A percentile compares a stretch with the other conserved stretches of the same genome.
phyloP scores from a whole-genome alignment of 2,329 filamentous ascomycete species.

The Trichoderma sp. region DNA sequence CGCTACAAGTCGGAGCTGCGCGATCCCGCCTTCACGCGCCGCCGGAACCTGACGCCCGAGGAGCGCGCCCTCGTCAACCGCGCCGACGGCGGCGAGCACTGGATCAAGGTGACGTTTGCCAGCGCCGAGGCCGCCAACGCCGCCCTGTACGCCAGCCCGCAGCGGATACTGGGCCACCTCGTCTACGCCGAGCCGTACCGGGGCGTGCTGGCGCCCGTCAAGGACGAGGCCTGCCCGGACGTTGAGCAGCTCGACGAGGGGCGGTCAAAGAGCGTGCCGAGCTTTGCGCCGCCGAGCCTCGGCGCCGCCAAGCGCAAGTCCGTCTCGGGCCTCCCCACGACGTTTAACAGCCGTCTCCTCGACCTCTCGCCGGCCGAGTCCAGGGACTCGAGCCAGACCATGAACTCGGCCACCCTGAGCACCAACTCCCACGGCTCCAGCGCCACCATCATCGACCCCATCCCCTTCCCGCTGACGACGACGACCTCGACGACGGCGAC shows the following conservation, averaged over 20 bases:
- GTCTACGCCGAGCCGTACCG: slow-evolving; percentile 72
- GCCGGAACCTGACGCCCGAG: slow-evolving; percentile 65
- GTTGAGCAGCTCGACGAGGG: slow-evolving; percentile 45
- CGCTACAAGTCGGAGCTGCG: slow-evolving; percentile 75
- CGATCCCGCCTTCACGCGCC: slow-evolving; percentile 69
- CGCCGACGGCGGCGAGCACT: slow-evolving; percentile 83
- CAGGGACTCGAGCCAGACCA: slow-evolving; percentile 56
- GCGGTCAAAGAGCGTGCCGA: slow-evolving; percentile 45
- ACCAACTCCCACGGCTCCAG: slow-evolving; percentile 48
- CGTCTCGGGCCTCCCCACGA: slow-evolving; percentile 39
- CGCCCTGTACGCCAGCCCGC: slow-evolving; percentile 70
- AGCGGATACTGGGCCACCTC: slow-evolving; percentile 69
- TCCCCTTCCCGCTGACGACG: slow-evolving; percentile 28
- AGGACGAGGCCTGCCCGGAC: slow-evolving; percentile 65
- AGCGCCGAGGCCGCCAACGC: slow-evolving; percentile 70
- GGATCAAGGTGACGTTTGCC: slow-evolving; percentile 87
- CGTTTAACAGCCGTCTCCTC: slow-evolving; percentile 44
- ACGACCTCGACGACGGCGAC: neutral
- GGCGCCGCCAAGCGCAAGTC: slow-evolving; percentile 37
- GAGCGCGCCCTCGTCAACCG: slow-evolving; percentile 79
- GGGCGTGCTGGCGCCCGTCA: slow-evolving; percentile 59
- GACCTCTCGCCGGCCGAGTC: slow-evolving; percentile 50
- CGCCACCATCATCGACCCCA: slow-evolving; percentile 47
- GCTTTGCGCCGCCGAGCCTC: slow-evolving; percentile 29
- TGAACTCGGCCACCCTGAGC: slow-evolving; percentile 59